Conservation (phyloP, 1,284 basidiomycete genomes). For the Puccinia coronata region DNA sequence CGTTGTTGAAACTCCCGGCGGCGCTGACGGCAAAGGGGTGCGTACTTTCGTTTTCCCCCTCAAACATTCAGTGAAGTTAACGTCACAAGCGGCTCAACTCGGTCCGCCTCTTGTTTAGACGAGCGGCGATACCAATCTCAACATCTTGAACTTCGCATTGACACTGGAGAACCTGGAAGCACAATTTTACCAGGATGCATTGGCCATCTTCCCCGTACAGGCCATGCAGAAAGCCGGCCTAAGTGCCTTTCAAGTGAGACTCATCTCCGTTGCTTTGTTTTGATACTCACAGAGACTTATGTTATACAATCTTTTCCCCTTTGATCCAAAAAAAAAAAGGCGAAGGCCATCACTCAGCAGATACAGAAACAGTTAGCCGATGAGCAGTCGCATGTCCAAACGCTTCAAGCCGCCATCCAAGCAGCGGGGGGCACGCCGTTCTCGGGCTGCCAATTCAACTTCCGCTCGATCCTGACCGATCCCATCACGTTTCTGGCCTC, state of each 20-base stretch:
- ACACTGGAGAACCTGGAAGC: constrained; percentile 44
- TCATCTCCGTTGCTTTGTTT: background rate
- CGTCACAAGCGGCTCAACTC: too few relatives aligned
- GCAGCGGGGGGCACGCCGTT: constrained; percentile 33
- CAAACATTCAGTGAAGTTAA: too few relatives aligned
- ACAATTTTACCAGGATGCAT: constrained; percentile 42
- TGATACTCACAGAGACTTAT: background rate
- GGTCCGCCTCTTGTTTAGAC: background rate
- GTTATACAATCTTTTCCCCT: background rate
- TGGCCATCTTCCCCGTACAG: constrained; percentile 35
- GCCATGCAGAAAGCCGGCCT: constrained; percentile 41
- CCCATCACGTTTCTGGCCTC: constrained; percentile 39
- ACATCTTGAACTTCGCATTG: constrained; percentile 37
- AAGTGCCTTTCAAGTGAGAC: constrained; percentile 39
- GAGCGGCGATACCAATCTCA: constrained; percentile 35
- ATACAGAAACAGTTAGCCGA: constrained; percentile 28
- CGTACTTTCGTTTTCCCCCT: too few relatives aligned
- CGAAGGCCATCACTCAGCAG: constrained; percentile 42
- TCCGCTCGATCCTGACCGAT: constrained; percentile 44
- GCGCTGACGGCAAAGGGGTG: background rate
- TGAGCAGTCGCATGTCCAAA: constrained; percentile 43
- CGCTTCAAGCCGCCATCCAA: constrained; percentile 45
- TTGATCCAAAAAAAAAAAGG: constrained; percentile 27
- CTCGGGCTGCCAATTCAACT: constrained; percentile 46
- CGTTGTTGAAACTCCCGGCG: background rate